Base-by-base conservation (phyloP, 2,329 filamentous ascomycete species). In the Pseudopithomyces chartarum region DNA sequence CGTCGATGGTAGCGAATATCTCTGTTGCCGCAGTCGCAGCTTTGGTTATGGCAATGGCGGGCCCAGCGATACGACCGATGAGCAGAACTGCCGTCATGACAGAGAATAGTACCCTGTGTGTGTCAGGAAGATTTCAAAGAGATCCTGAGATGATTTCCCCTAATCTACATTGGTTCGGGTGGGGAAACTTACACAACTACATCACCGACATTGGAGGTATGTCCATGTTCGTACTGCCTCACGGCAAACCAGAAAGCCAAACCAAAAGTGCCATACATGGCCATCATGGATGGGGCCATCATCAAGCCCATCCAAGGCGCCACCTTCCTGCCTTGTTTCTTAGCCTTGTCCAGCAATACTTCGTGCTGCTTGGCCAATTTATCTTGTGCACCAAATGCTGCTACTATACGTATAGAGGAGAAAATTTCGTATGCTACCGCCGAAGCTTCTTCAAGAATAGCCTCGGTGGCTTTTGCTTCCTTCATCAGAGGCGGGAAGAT, bases 171-270 rank as follows among this genome's bases (percentile, higher is more conserved):
- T 19, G 23, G 38, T n/a, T 20, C 8, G 40, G 46, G 47, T 12
- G n/a, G 11, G 15, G 11, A 6, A 13, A 61, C 63, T 57, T 56
- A 71, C 66, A 76, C 67, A n/a, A 69, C 65, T 33, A 78, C 75
- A 11, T 62, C 56, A 6, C 70, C 69, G n/a, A 76, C 61, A 48
- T 70, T 58, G 4, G 58, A 50, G 13, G 70, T 63, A 12, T 73
- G 60, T 1, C 74, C 73, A 26, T 69, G 64, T 12, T 57, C 64
- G 26, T 69, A 74, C 49, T 73, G 71, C 42, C 70, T 67, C 53
- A 76, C 71, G 1, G 74, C 75, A 52, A 73, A 77, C 73, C 74
- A 78, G 39, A 78, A 78, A 0, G 74, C 67, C 13, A 78, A 64
- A 2, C 68, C 74, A 50, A 76, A 76, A 0, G 67, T 74, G 0